These are phyloP conservation scores for Malbranchea zuffiana DNA, from an alignment of 2,329 filamentous ascomycete genomes.

Conservation along the genomic window DNA sequence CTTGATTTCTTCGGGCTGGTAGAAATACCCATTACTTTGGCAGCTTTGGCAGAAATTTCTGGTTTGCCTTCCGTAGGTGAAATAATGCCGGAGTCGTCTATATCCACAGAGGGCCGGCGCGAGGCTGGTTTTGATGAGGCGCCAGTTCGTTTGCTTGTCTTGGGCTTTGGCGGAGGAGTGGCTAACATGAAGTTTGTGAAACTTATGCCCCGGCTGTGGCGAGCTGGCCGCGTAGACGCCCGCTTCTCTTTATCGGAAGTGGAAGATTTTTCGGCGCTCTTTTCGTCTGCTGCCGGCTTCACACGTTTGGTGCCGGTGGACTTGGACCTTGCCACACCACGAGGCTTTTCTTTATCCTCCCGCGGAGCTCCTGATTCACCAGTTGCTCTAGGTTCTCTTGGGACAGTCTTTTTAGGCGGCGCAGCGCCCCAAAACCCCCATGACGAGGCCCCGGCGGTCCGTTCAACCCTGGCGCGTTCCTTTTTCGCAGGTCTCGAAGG, in stretches of 20 bases:
- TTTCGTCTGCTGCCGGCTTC: constrained; percentile 48
- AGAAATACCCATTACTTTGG: constrained; percentile 62
- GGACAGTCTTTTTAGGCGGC: constrained; percentile 41
- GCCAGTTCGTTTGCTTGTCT: constrained; percentile 54
- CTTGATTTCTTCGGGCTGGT: constrained; percentile 37
- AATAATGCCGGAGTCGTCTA: constrained; percentile 49
- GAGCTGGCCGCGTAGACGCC: constrained; percentile 43
- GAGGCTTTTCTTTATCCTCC: constrained; percentile 34
- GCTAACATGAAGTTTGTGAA: constrained; percentile 56
- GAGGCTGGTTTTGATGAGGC: constrained; percentile 46
- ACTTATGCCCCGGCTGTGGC: constrained; percentile 48
- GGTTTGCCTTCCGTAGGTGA: constrained; percentile 60
- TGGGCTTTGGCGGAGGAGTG: constrained; percentile 51
- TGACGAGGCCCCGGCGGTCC: constrained; percentile 52
- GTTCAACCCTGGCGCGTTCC: constrained; percentile 65
- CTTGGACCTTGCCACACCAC: constrained; percentile 44
- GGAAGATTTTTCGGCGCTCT: constrained; percentile 53
- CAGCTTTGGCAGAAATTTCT: constrained; percentile 62
- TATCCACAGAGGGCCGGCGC: constrained; percentile 58
- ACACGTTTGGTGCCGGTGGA: constrained; percentile 46
- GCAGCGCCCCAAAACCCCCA: constrained; percentile 67
- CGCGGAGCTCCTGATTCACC: constrained; percentile 24
- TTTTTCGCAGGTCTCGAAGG: constrained; percentile 54
- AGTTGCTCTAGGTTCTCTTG: constrained; percentile 33
- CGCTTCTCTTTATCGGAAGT: constrained; percentile 53